Conservation (phyloP, 441 rosid genomes). For the Jatropha podagrica region DNA sequence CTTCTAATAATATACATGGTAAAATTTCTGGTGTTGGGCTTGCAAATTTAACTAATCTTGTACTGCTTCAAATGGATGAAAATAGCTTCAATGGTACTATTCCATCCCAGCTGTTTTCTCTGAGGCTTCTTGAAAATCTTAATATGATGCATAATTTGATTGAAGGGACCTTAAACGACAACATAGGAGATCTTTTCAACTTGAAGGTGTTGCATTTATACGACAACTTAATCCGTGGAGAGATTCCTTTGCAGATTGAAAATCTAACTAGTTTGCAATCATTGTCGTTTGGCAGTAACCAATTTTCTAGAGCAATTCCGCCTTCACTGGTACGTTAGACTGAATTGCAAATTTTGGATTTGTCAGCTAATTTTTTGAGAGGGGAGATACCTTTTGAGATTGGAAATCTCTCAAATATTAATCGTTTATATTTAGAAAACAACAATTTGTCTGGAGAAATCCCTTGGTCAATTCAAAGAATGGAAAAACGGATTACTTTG, state of each 20-base stretch:
- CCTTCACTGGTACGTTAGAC: neutral
- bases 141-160: conserved; percentile 29
- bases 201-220: conserved; percentile 17
- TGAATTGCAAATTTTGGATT: neutral
- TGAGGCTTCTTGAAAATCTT: conserved; percentile 24
- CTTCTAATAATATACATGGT: neutral
- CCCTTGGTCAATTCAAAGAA: conserved; percentile 11
- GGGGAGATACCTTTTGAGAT: conserved; percentile 9
- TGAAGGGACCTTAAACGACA: conserved; percentile 9
- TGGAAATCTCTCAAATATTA: neutral
- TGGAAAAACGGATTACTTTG: neutral
- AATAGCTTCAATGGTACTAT: conserved; percentile 13
- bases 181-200: conserved; percentile 24
- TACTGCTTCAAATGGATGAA: neutral
- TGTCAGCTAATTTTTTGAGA: neutral
- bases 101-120: conserved; percentile 18
- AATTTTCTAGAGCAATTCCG: conserved; percentile 30
- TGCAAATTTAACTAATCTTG: conserved; percentile 17
- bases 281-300: conserved; percentile 2
- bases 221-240: neutral
- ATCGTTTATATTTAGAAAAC: neutral
- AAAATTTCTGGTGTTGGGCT: conserved; percentile 13
- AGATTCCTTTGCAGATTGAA: conserved; percentile 4
- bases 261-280: neutral
- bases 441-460: conserved; percentile 15